A percentile compares a stretch with the other conserved stretches of the same genome.
Evolutionary conservation across 495 filamentous ascomycete genomes (phyloP).

Genomic region (Trichoderma virens): DNA sequence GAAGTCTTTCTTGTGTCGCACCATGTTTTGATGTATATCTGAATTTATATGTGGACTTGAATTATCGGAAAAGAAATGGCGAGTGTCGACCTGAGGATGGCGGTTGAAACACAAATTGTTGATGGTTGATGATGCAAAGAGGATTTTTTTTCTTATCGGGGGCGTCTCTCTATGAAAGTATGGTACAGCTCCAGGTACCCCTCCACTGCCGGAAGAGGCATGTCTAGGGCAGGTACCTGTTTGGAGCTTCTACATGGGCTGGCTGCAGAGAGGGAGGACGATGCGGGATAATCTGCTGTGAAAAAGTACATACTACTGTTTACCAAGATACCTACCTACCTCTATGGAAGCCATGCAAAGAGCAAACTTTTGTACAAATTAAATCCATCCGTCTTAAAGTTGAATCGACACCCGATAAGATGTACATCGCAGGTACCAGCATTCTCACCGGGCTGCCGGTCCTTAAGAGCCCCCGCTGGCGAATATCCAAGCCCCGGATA

Average conservation of each 20-base stretch:
- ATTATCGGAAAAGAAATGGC: not conserved
- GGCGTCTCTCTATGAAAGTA: not conserved
- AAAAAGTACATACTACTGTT: no score
- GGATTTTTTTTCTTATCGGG: constrained; percentile 4
- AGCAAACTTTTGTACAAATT: no score
- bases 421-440: no score
- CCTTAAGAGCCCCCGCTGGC: no score
- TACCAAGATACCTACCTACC: no score
- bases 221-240: not conserved
- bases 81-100: not conserved
- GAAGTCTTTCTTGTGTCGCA: constrained; percentile 92
- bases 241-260: no score
- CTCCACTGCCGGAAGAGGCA: not conserved
- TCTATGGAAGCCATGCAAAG: no score
- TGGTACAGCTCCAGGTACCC: not conserved
- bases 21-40: constrained; percentile 45
- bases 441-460: no score
- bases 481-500: not conserved
- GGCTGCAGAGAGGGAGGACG: no score
- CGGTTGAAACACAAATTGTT: not conserved
- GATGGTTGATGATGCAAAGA: not conserved
- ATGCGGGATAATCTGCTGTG: no score
- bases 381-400: no score
- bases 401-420: no score
- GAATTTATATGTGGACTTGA: not conserved